These are phyloP conservation scores for Bacidia rubella DNA, from an alignment of 495 filamentous ascomycete species.

Conservation along the genomic window DNA sequence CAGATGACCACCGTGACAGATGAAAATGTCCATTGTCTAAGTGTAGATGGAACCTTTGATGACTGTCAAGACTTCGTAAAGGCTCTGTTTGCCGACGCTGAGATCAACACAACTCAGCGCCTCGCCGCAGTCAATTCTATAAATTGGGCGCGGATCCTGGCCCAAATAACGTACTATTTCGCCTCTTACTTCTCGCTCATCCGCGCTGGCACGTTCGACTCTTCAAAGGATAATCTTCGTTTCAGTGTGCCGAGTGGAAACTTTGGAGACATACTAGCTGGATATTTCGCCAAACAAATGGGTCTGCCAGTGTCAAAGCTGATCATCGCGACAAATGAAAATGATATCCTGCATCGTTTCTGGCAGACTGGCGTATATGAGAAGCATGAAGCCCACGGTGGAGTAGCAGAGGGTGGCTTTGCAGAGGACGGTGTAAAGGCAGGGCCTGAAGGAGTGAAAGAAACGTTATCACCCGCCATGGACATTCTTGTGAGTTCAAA, in stretches of 20 bases:
- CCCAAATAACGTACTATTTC: constrained; percentile 91
- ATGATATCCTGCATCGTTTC: constrained; percentile 60
- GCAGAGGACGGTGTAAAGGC: constrained; percentile 50
- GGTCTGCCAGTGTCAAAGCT: constrained; percentile 75
- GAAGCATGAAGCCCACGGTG: constrained; percentile 49
- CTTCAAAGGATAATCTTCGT: constrained; percentile 40
- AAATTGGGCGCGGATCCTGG: constrained; percentile 57
- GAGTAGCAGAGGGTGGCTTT: constrained; percentile 41
- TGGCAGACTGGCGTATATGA: constrained; percentile 63
- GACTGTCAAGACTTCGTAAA: constrained; percentile 63
- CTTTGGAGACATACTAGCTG: constrained; percentile 92
- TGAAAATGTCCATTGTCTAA: constrained; percentile 36
- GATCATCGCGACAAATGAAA: constrained; percentile 81
- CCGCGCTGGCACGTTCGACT: constrained; percentile 16
- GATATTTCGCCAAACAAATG: constrained; percentile 69
- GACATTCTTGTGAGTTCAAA: constrained; percentile 42
- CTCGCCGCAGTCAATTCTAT: constrained; percentile 71
- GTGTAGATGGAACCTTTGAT: constrained; percentile 44
- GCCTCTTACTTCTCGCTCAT: constrained; percentile 70
- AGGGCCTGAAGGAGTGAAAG: constrained; percentile 59
- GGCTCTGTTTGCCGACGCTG: constrained; percentile 70
- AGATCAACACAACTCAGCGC: constrained; percentile 57
- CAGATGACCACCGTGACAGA: constrained; percentile 92
- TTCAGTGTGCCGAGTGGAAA: constrained; percentile 75
- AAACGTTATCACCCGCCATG: constrained; percentile 87